Conservation (phyloP, 139 green algal species). For the Chlamydomonas schloesseri region DNA sequence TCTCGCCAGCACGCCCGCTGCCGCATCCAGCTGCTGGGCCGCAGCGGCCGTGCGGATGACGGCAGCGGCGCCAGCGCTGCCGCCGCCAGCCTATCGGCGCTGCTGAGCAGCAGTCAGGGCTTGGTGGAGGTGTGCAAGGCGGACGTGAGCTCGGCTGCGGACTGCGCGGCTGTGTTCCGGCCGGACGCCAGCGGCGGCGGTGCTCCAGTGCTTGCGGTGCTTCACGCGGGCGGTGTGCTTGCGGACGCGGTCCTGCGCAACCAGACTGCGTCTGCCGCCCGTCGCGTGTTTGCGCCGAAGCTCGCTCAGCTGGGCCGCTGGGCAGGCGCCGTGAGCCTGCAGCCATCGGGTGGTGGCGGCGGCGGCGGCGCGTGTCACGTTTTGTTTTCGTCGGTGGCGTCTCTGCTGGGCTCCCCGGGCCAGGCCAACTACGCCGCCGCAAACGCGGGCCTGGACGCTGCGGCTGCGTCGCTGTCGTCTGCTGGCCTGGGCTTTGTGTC, state of each 20-base stretch:
- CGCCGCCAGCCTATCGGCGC: not conserved
- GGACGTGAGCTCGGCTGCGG: conserved; percentile 21
- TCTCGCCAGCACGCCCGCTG: not conserved
- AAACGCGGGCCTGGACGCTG: conserved; percentile 80
- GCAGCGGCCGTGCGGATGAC: conserved; percentile 48
- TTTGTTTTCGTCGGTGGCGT: conserved; percentile 77
- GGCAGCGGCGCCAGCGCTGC: no score
- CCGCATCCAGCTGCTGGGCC: conserved; percentile 67
- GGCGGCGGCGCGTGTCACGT: conserved; percentile 26
- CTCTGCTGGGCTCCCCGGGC: conserved; percentile 79
- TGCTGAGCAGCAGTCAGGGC: not conserved
- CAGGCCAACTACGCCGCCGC: conserved; percentile 88
- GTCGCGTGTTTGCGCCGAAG: conserved; percentile 70
- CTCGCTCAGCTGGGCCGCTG: conserved; percentile 33
- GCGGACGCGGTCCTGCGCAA: conserved; percentile 68
- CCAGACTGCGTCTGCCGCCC: conserved; percentile 58
- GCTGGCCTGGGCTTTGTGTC: conserved; percentile 61
- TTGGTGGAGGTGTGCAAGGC: conserved; percentile 28
- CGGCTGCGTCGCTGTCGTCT: conserved; percentile 26
- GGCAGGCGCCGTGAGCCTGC: not conserved
- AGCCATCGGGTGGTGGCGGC: conserved; percentile 32
- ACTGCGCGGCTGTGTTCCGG: conserved; percentile 18
- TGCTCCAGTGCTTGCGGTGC: conserved; percentile 43
- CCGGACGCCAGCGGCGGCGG: not conserved
- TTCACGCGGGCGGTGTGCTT: conserved; percentile 76